Percentiles rank a stretch among this genome's conserved stretches.
phyloP scores from a whole-genome alignment of 140 eudicot species.

The Oenanthe javanica region DNA sequence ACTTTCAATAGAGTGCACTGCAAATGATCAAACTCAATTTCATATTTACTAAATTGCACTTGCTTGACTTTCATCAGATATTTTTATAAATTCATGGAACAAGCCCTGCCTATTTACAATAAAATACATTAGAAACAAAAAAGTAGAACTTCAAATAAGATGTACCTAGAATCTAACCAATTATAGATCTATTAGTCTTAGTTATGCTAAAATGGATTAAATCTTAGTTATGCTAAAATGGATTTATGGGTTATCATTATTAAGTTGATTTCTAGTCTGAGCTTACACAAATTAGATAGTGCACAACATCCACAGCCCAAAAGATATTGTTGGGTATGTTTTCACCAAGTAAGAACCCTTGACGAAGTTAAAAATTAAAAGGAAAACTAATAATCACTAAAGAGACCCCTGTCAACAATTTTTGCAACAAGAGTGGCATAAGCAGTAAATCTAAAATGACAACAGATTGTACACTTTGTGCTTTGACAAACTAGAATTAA shows the following conservation, averaged over 20 bases:
- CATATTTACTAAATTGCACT: not conserved
- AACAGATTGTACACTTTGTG: not conserved
- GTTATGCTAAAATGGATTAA: not conserved
- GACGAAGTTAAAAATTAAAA: not conserved
- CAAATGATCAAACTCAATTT: conserved; percentile 1
- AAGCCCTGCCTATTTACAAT: not conserved
- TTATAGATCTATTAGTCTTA: not conserved
- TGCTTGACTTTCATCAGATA: not conserved
- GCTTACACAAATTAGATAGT: not conserved
- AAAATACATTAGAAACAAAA: not conserved
- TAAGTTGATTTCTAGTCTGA: not conserved
- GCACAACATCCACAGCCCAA: not conserved
- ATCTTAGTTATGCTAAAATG: not conserved
- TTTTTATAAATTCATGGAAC: not conserved
- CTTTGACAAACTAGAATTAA: not conserved
- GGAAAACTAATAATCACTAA: too few relatives aligned
- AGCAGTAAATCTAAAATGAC: not conserved
- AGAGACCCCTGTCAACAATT: not conserved
- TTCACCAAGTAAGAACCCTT: not conserved
- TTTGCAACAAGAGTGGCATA: not conserved
- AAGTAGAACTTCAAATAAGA: not conserved
- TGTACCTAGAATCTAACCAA: not conserved
- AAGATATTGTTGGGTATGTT: conserved; percentile 1
- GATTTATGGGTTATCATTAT: not conserved
- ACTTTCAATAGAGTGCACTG: conserved; percentile 71